Evolutionary conservation across 352 stramenopile species (phyloP), one percentile per base, ranked within the genome.

Genomic region (Globisporangium paddicum): DNA sequence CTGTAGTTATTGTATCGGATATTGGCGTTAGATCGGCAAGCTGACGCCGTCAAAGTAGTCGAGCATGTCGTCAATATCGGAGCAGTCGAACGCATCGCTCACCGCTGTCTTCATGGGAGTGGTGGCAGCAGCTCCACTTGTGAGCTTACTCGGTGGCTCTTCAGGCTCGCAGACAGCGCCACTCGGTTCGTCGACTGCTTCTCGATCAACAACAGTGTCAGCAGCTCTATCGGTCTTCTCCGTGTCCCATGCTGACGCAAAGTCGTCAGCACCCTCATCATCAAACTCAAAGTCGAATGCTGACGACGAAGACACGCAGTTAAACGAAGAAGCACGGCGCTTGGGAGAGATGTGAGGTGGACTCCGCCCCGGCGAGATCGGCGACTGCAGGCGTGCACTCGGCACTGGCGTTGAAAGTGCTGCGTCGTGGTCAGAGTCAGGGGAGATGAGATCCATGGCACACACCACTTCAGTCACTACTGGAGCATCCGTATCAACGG

Each of bases 1-100:
- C n/a, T n/a, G n/a, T n/a, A n/a, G n/a, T 18, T 42, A 35, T 54
- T 41, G n/a, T 32, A 35, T 49, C 34, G n/a, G n/a, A 40, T 51
- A 4, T 5, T 55, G 8, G 5, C 44, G 23, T n/a, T 72, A 87
- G 41, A 89, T 74, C n/a, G 77, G 75, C 34, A 90, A 55, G 1
- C 69, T 79, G 18, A 91, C 69, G 52, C 68, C 69, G 61, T 89
- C 75, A 66, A 89, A 89, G 67, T 86, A 91, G 59, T 89, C 82
- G 45, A 87, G 69, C 70, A 91, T 76, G 42, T 86, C 77, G 70
- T 89, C 81, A 40, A 90, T 87, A 42, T 85, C 74, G 50, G 54
- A 59, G 34, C 48, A 75, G 18, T 59, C 50, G 7, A 58, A 45
- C 26, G 23, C 3, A 0, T 50, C 1, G n/a, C 21, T 16, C 9